Base-by-base conservation (phyloP, 2,329 filamentous ascomycete genomes). In the Cladosporium oxysporum region DNA sequence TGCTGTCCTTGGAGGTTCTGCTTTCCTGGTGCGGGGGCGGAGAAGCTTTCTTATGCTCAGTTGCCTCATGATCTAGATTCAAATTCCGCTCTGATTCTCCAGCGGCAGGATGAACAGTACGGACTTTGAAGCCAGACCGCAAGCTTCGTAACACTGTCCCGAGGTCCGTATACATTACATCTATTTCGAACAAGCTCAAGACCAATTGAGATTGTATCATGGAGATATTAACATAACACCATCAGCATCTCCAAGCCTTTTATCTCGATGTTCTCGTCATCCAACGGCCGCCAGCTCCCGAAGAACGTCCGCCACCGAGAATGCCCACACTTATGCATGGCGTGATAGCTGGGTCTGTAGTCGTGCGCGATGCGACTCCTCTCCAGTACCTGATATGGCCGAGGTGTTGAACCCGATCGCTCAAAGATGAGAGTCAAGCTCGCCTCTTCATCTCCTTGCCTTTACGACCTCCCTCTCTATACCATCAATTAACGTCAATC, bases 321-420 rank as follows among this genome's bases (percentile, higher is more conserved):
- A 55, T 55, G 49, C 26, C 49, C 49, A 37, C 47, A 55, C 33
- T 23, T 52, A 55, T 55, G 60, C 50, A 63, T 63, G 60, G 60
- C 60, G 60, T 63, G 60, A 63, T 55, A 63, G 60, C 60, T 55
- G 33, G 60, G 60, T 16, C 41, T 35, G 18, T 47, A 29, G 60
- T 55, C 60, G 60, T 63, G 60, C 57, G 57, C 35, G 57, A 47
- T 59, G 16, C 57, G 21, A 47, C 57, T 59, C 37, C 57, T 59
- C 57, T 44, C 57, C 37, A 47, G 23, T 37, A 26, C 14, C 3
- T 26, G 23, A 5, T 10, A n/a, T 47, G 57, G 37, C 57, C 57
- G 57, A 59, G 37, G 57, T 59, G 33, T 18, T 31, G 11, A 59
- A 14, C 18, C 18, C 26, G 16, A 35, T 1, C 18, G 31, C 23